Evolutionary conservation across 805 yeast genomes (phyloP), one percentile per base, ranked within the genome.

Genomic region (Vanderwaltozyma verrucispora): DNA sequence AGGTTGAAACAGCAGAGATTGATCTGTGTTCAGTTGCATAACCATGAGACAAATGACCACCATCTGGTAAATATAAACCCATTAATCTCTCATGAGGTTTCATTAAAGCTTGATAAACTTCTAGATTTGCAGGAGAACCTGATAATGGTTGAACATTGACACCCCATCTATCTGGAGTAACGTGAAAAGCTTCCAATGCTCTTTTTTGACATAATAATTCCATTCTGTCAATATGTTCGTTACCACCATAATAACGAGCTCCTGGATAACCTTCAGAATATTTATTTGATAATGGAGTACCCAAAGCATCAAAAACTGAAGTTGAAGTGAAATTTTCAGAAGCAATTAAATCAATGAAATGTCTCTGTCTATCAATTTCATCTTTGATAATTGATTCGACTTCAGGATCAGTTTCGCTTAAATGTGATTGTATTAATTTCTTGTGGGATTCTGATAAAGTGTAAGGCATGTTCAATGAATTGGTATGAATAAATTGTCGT

Each of bases 221-320:
- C 60, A 88, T 86, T 64, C 83, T 78, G 69, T 92, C 98, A 49
- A 92, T 92, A 67, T 81, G 80, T 72, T 92, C 94, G 65, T 92
- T 92, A 62, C 97, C 97, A 64, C 98, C 98, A 63, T 92, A 92
- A 72, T 92, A 92, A 65, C 98, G 80, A 46, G 94, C 96, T 49
- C 97, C 97, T 43, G 98, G 98, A 69, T 92, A 89, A 46, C 98
- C 98, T 69, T 92, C 98, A 28, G 96, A 87, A 70, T 92, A 92
- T 72, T 92, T 92, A 77, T 92, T 92, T 63, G 84, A 84, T 96
- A 92, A 86, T 62, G 94, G 95, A 36, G 97, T 81, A 50, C 98
- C 98, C 55, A 89, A 77, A 25, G 94, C 85, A 57, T 92, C 97
- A 69, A 89, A 83, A 33, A 92, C 98, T 30, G 97, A 83, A 50